phyloP scores from a whole-genome alignment of 495 filamentous ascomycete species.

The Trypethelium eluteriae region DNA sequence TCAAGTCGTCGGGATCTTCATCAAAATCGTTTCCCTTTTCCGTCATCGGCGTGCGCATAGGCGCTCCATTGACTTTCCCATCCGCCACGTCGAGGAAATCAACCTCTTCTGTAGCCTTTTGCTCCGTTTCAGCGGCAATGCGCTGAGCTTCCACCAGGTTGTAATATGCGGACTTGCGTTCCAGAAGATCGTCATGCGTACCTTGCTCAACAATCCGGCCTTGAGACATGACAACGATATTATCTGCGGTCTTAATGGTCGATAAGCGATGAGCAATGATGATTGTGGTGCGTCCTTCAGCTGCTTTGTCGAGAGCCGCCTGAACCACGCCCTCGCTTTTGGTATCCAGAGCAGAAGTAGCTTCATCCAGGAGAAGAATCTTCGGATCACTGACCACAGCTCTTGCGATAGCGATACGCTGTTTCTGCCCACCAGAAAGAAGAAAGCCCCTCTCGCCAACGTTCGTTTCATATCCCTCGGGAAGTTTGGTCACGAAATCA shows the following conservation, averaged over 20 bases:
- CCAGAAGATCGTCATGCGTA: conserved; percentile 64
- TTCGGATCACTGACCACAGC: conserved; percentile 93
- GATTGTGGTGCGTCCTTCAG: conserved; percentile 88
- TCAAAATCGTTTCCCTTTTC: conserved; percentile 27
- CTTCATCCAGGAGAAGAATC: conserved; percentile 89
- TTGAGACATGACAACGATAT: conserved; percentile 86
- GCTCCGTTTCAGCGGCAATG: conserved; percentile 53
- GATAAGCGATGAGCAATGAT: conserved; percentile 91
- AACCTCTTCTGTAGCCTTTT: conserved; percentile 42
- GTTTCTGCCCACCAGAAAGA: conserved; percentile 90
- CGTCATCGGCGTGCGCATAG: conserved; percentile 16
- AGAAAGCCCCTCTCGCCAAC: conserved; percentile 93
- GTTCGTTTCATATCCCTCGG: conserved; percentile 86
- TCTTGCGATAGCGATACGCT: conserved; percentile 82
- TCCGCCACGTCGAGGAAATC: conserved; percentile 35
- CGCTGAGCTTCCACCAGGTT: conserved; percentile 73
- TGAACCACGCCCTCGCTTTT: conserved; percentile 93
- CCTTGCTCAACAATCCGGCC: conserved; percentile 87
- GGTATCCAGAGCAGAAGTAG: conserved; percentile 90
- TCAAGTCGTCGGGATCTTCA: conserved; percentile 53
- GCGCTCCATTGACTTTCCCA: conserved; percentile 20
- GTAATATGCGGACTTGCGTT: conserved; percentile 55
- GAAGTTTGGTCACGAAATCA: conserved; percentile 76
- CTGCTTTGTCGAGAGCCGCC: conserved; percentile 78
- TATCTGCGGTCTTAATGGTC: conserved; percentile 88